Evolutionary conservation across 2,329 filamentous ascomycete genomes (phyloP).

Genomic region (Amylocarpus encephaloides): DNA sequence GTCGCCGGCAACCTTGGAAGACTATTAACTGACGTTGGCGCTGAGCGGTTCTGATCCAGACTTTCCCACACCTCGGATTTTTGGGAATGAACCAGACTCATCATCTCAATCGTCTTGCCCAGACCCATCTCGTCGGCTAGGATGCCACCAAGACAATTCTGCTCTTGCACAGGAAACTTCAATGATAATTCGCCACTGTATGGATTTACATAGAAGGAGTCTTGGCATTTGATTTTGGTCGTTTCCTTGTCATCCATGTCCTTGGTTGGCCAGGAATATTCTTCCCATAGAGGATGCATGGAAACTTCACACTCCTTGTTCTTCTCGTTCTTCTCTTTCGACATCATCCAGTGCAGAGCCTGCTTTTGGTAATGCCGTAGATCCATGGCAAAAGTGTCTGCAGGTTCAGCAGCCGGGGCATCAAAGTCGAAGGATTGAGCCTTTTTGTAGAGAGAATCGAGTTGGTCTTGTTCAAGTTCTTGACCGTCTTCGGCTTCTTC

Average conservation of each 20-base stretch:
- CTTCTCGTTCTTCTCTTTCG: constrained; percentile 78
- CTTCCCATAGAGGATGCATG: constrained; percentile 97
- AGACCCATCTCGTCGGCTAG: constrained; percentile 96
- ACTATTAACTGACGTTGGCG: constrained; percentile 44
- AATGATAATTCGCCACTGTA: constrained; percentile 92
- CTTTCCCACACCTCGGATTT: constrained; percentile 48
- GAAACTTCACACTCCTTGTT: constrained; percentile 62
- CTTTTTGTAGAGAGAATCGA: constrained; percentile 90
- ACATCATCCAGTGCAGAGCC: constrained; percentile 91
- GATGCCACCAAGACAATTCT: constrained; percentile 89
- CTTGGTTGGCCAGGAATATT: constrained; percentile 82
- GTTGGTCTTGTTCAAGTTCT: constrained; percentile 90
- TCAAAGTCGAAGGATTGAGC: constrained; percentile 95
- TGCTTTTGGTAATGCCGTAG: constrained; percentile 93
- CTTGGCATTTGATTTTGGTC: constrained; percentile 56
- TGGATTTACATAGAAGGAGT: constrained; percentile 88
- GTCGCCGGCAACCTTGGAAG: constrained; percentile 56
- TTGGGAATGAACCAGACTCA: constrained; percentile 85
- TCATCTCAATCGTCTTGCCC: constrained; percentile 98
- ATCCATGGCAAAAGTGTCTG: constrained; percentile 72
- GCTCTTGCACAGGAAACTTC: constrained; percentile 87
- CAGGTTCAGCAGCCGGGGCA: constrained; percentile 80
- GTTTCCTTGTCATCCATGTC: constrained; percentile 80
- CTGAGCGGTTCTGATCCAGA: constrained; percentile 28
- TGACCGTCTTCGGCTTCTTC: constrained; percentile 71